phyloP scores from a whole-genome alignment of 768 basidiomycete species.

The Serendipita indica region DNA sequence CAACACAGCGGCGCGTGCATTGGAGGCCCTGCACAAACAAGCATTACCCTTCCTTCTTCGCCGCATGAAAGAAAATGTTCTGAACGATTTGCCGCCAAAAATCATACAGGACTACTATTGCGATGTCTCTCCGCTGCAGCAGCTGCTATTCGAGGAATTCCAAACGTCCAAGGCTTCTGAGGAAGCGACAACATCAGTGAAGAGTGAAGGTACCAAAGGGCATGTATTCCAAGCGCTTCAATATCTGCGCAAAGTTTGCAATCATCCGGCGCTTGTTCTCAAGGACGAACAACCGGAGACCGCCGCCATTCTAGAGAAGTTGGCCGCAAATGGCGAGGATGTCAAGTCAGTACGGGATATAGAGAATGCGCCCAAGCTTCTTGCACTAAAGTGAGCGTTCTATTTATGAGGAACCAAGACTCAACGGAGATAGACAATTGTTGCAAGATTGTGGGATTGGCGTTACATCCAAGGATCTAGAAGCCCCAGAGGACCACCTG shows the following conservation, averaged over 20 bases:
- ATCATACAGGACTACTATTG: constrained; percentile 99
- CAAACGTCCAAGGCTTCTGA: constrained; percentile 57
- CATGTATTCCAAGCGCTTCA: constrained; percentile 97
- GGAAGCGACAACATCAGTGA: constrained; percentile 50
- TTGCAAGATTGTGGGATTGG: constrained; percentile 92
- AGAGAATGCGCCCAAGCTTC: constrained; percentile 83
- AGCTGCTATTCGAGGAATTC: constrained; percentile 88
- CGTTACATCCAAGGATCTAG: constrained; percentile 34
- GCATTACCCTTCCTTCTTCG: constrained; percentile 95
- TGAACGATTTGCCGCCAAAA: constrained; percentile 91
- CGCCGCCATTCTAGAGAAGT: constrained; percentile 39
- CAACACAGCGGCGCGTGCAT: constrained; percentile 65
- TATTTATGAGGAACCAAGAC: neutral
- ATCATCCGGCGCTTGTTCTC: constrained; percentile 86
- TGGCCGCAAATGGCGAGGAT: constrained; percentile 29
- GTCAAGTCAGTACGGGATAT: constrained; percentile 51
- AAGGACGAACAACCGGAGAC: constrained; percentile 52
- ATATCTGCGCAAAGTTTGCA: constrained; percentile 93
- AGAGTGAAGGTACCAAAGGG: constrained; percentile 40
- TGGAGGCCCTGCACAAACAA: constrained; percentile 96
- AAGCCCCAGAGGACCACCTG: constrained; percentile 38
- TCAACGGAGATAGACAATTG: constrained; percentile 52
- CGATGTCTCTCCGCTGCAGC: constrained; percentile 89
- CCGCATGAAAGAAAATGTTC: constrained; percentile 91
- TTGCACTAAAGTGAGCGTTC: constrained; percentile 63